Evolutionary conservation across 2,329 filamentous ascomycete genomes (phyloP).

Genomic region (Metarhizium sp.): DNA sequence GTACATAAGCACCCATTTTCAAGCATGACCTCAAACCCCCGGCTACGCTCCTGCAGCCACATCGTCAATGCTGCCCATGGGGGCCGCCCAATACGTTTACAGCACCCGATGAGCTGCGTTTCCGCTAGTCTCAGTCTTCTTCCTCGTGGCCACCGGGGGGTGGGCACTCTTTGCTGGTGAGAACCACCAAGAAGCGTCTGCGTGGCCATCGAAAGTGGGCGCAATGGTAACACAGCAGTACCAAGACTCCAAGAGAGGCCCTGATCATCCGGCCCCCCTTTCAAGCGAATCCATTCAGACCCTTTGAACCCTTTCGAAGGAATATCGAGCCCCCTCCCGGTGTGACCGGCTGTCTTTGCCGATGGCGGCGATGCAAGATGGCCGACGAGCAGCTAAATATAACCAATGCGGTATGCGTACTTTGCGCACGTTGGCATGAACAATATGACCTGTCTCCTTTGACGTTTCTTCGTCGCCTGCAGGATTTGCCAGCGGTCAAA

Average conservation of each 20-base stretch:
- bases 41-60: not conserved
- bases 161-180: not conserved
- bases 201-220: not conserved
- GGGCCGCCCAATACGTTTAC: not conserved
- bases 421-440: not conserved
- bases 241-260: not conserved
- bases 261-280: no score
- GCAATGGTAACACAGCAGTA: not conserved
- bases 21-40: not conserved
- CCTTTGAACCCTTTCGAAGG: no score
- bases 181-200: not conserved
- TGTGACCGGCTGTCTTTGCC: not conserved
- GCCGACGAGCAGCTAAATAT: not conserved
- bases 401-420: not conserved
- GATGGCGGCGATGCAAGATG: not conserved
- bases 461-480: not conserved
- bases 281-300: no score
- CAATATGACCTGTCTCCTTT: not conserved
- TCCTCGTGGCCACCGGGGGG: not conserved
- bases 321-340: not conserved
- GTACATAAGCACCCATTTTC: not conserved
- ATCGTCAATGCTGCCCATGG: not conserved
- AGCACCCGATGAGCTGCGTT: not conserved
- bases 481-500: not conserved
- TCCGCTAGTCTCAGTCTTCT: not conserved